Percentiles rank a stretch among this genome's conserved stretches.
Conservation (phyloP, 768 basidiomycete species). For the Xerocomellus dryophilus region DNA sequence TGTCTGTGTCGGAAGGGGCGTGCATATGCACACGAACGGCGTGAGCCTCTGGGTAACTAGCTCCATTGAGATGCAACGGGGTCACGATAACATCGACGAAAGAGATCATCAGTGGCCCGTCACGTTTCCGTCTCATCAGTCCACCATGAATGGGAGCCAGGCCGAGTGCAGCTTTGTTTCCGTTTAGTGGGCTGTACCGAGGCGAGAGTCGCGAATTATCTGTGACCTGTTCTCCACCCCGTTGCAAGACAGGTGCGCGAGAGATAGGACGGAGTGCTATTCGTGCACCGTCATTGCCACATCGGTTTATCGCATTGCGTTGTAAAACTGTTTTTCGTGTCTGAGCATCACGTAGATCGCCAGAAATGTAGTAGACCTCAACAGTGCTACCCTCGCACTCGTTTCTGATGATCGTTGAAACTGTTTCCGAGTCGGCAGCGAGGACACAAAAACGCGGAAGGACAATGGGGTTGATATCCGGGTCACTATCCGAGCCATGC, state of each 20-base stretch:
- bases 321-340: slow-evolving; percentile 62
- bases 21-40: slow-evolving; percentile 57
- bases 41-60: slow-evolving; percentile 44
- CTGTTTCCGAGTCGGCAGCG: slow-evolving; percentile 60
- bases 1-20: slow-evolving; percentile 54
- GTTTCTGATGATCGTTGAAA: slow-evolving; percentile 57
- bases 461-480: slow-evolving; percentile 50
- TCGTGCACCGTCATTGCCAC: slow-evolving; percentile 58
- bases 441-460: slow-evolving; percentile 70
- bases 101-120: slow-evolving; percentile 62
- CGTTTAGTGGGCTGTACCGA: slow-evolving; percentile 20
- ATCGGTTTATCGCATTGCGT: slow-evolving; percentile 56
- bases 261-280: slow-evolving; percentile 48
- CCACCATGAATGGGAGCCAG: slow-evolving; percentile 24
- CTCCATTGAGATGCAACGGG: slow-evolving; percentile 36
- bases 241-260: slow-evolving; percentile 19
- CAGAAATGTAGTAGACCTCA: slow-evolving; percentile 60
- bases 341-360: slow-evolving; percentile 57
- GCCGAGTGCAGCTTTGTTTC: slow-evolving; percentile 13
- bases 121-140: slow-evolving; percentile 41
- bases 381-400: slow-evolving; percentile 50
- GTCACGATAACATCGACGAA: slow-evolving; percentile 54
- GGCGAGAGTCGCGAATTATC: slow-evolving; percentile 22
- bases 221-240: slow-evolving; percentile 19
- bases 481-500: slow-evolving; percentile 25